These are phyloP conservation scores for Kodamaea sp. DNA, from an alignment of 1,139 yeast species.

Conservation along the genomic window DNA sequence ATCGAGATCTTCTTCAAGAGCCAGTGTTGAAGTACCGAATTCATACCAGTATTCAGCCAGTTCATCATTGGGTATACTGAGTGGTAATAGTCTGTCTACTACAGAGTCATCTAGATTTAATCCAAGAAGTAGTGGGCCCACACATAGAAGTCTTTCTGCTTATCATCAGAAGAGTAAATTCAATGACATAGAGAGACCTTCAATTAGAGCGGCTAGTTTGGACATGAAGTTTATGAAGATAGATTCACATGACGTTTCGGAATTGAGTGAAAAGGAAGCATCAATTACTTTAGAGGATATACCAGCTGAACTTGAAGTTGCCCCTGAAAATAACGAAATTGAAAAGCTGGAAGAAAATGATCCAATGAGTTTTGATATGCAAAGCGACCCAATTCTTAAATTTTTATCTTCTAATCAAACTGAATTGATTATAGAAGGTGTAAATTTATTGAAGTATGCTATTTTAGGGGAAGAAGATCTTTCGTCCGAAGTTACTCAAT, in stretches of 20 bases:
- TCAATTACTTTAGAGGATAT: no score
- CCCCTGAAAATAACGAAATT: neutral
- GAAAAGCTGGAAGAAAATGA: neutral
- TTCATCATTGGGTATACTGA: no score
- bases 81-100: no score
- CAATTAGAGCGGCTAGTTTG: neutral
- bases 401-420: slow-evolving; percentile 32
- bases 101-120: no score
- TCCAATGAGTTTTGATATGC: slow-evolving; percentile 18
- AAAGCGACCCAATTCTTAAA: slow-evolving; percentile 34
- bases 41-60: no score
- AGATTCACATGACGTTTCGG: no score
- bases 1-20: slow-evolving; percentile 27
- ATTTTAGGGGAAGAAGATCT: slow-evolving; percentile 37
- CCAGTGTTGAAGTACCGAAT: neutral
- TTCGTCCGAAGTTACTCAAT: slow-evolving; percentile 20
- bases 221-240: neutral
- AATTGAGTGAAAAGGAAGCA: no score
- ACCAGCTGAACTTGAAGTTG: slow-evolving; percentile 3
- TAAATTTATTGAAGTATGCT: slow-evolving; percentile 37
- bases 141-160: no score
- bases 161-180: no score
- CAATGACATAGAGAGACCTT: no score
- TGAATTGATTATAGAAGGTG: slow-evolving; percentile 32
- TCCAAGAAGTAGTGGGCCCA: no score